These are phyloP conservation scores for Pestalotiopsis sp. DNA, from an alignment of 2,329 filamentous ascomycete species.

Conservation along the genomic window DNA sequence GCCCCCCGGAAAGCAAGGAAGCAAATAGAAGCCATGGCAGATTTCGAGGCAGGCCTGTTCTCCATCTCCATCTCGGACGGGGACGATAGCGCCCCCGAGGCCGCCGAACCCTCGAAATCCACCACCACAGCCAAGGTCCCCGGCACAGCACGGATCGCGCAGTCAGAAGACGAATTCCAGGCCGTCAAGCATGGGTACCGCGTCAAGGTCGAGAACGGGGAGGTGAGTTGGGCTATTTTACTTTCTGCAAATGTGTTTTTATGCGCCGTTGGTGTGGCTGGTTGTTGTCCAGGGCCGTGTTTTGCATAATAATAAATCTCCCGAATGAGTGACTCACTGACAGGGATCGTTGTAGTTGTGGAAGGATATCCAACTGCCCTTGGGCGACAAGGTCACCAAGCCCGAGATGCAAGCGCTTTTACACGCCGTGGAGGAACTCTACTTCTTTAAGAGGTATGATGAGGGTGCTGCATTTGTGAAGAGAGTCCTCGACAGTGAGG, in stretches of 20 bases:
- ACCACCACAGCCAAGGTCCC: conserved; percentile 15
- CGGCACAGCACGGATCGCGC: conserved; percentile 28
- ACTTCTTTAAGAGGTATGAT: conserved; percentile 52
- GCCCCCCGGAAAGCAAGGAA: not conserved
- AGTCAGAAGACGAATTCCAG: conserved; percentile 54
- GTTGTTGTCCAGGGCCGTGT: conserved; percentile 18
- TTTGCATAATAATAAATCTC: conserved; percentile 1
- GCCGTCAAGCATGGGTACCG: conserved; percentile 47
- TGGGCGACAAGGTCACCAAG: conserved; percentile 42
- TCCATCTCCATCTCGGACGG: conserved; percentile 45
- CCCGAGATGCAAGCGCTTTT: conserved; percentile 51
- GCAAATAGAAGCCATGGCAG: conserved; percentile 16
- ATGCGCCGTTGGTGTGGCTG: not conserved
- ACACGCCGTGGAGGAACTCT: conserved; percentile 61
- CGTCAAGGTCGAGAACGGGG: conserved; percentile 56
- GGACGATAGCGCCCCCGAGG: conserved; percentile 30
- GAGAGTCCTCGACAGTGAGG: conserved; percentile 32
- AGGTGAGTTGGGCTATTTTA: conserved; percentile 40
- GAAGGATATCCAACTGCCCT: conserved; percentile 44
- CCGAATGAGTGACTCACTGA: conserved; percentile 6
- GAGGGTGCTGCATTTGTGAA: conserved; percentile 47
- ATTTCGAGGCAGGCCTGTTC: conserved; percentile 40
- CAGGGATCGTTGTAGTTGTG: conserved; percentile 40
- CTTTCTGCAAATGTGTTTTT: not conserved
- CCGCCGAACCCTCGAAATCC: conserved; percentile 20